These are phyloP conservation scores for Talaromyces atroroseus DNA, from an alignment of 2,329 filamentous ascomycete species.

Conservation along the genomic window DNA sequence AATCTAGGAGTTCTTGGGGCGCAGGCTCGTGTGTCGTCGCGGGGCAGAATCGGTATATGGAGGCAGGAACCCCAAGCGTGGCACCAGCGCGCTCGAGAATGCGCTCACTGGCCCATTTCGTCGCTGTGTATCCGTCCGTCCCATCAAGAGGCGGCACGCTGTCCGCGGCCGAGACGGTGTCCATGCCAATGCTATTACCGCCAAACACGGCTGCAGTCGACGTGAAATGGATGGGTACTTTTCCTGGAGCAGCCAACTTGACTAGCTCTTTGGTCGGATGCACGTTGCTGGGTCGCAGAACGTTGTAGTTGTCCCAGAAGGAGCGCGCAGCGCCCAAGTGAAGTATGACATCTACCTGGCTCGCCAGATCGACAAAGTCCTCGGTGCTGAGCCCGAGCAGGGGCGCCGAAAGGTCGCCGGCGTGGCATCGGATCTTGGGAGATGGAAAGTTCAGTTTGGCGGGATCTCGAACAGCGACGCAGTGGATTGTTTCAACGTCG, in stretches of 20 bases:
- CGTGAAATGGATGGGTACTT: slow-evolving; percentile 28
- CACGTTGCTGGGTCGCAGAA: slow-evolving; percentile 24
- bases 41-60: slow-evolving; percentile 25
- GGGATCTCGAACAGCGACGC: background rate
- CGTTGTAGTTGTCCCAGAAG: slow-evolving; percentile 27
- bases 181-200: background rate
- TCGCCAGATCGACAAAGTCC: slow-evolving; percentile 1
- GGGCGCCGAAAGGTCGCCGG: slow-evolving; percentile 10
- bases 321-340: slow-evolving; percentile 16
- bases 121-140: slow-evolving; percentile 31
- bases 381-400: slow-evolving; percentile 5
- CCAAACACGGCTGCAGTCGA: slow-evolving; percentile 17
- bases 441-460: background rate
- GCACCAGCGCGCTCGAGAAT: slow-evolving; percentile 27
- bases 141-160: slow-evolving; percentile 24
- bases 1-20: background rate
- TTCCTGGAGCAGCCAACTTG: slow-evolving; percentile 18
- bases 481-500: background rate
- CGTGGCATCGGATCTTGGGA: slow-evolving; percentile 8
- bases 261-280: slow-evolving; percentile 22
- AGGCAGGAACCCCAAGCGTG: slow-evolving; percentile 19
- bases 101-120: slow-evolving; percentile 38
- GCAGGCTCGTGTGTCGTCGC: background rate
- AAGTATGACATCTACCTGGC: slow-evolving; percentile 11
- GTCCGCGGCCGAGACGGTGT: slow-evolving; percentile 10